Percentiles rank a stretch among this genome's conserved stretches.
These are phyloP conservation scores for Ilyonectria mors-panacis DNA, from an alignment of 2,329 filamentous ascomycete genomes.

Conservation along the genomic window DNA sequence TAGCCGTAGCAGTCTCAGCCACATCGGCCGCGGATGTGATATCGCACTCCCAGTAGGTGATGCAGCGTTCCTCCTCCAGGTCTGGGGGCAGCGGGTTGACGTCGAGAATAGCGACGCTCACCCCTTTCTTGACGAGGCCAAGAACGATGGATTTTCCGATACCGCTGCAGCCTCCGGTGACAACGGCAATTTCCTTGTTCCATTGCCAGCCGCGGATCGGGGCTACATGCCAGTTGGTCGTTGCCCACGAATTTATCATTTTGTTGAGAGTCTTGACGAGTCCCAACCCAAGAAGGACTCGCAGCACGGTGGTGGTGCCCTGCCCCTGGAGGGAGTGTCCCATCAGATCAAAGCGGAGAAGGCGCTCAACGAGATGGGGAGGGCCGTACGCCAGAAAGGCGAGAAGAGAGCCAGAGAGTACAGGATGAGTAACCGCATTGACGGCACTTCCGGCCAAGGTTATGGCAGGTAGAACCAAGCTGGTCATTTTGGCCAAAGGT, in stretches of 20 bases:
- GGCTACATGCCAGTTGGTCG: conserved; percentile 8
- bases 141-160: conserved; percentile 76
- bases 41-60: conserved; percentile 77
- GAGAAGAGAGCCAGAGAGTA: neutral
- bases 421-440: too few species aligned
- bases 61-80: conserved; percentile 53
- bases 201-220: conserved; percentile 8
- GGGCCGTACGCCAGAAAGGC: conserved; percentile 8
- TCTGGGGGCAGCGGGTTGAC: conserved; percentile 52
- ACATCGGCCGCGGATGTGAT: conserved; percentile 67
- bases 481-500: too few species aligned
- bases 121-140: conserved; percentile 69
- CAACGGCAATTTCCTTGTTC: conserved; percentile 64
- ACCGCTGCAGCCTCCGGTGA: conserved; percentile 81
- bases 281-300: conserved; percentile 1
- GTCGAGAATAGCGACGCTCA: conserved; percentile 79
- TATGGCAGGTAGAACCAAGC: too few species aligned
- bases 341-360: too few species aligned
- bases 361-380: neutral
- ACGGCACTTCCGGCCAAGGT: too few species aligned
- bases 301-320: neutral
- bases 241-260: neutral
- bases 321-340: too few species aligned
- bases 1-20: conserved; percentile 60
- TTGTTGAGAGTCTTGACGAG: neutral